Percentiles rank a stretch among this genome's conserved stretches.
phyloP scores from a whole-genome alignment of 192 early-diverging fungal species.

The Gryganskiella cystojenkinii region DNA sequence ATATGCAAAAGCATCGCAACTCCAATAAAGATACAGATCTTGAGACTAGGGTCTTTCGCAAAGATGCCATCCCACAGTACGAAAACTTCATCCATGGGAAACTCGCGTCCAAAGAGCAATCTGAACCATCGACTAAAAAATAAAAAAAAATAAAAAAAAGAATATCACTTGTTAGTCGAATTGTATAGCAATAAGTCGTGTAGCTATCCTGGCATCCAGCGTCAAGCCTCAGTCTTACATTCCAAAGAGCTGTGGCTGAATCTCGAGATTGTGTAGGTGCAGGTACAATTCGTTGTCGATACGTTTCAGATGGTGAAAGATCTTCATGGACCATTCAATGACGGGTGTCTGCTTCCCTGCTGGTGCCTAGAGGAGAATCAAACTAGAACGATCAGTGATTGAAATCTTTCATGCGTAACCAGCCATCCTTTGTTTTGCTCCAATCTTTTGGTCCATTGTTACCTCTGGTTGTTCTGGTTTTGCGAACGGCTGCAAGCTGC shows the following conservation, averaged over 20 bases:
- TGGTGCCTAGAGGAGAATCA: constrained; percentile 30
- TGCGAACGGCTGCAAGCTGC: constrained; percentile 25
- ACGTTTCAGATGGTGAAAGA: constrained; percentile 74
- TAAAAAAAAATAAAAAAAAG: not conserved
- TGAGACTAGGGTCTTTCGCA: constrained; percentile 80
- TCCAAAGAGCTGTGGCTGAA: constrained; percentile 96
- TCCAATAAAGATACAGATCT: constrained; percentile 86
- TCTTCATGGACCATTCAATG: constrained; percentile 75
- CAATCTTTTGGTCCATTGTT: no score
- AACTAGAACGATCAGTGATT: not conserved
- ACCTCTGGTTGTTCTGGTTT: constrained; percentile 35
- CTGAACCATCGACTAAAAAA: constrained; percentile 83
- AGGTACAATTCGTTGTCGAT: constrained; percentile 78
- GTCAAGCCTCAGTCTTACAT: constrained; percentile 64
- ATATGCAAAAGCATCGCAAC: constrained; percentile 79
- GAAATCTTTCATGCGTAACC: no score
- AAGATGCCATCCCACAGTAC: constrained; percentile 94
- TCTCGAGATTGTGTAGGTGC: constrained; percentile 78
- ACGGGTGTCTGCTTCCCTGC: constrained; percentile 71
- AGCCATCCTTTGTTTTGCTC: no score
- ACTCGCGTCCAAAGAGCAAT: constrained; percentile 92
- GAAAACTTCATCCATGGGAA: constrained; percentile 75
- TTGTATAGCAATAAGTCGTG: not conserved
- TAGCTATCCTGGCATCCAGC: constrained; percentile 5
- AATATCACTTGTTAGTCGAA: not conserved